A percentile compares a stretch with the other conserved stretches of the same genome.
Conservation (phyloP, 495 filamentous ascomycete species). For the Podospora appendiculata region DNA sequence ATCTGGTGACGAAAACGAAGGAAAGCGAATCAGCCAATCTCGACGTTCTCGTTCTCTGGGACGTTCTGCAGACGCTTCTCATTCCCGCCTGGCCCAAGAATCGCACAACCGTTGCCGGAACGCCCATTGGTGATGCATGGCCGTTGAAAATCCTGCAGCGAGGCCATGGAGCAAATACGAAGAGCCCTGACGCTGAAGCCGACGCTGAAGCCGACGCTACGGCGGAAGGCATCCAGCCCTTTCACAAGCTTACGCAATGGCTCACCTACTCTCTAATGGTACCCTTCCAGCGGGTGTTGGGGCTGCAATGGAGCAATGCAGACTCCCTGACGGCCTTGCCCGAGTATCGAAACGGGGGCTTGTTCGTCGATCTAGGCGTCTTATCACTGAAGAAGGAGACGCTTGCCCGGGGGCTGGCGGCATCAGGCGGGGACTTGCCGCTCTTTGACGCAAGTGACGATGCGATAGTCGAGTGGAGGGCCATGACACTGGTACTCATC, state of each 20-base stretch:
- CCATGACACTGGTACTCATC: slow-evolving; percentile 57
- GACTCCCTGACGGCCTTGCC: slow-evolving; percentile 60
- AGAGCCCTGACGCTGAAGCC: too few species aligned
- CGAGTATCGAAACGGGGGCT: slow-evolving; percentile 63
- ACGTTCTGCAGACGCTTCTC: slow-evolving; percentile 41
- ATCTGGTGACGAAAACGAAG: slow-evolving; percentile 26
- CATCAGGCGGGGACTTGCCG: slow-evolving; percentile 52
- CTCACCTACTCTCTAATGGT: slow-evolving; percentile 67
- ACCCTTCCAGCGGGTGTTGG: slow-evolving; percentile 56
- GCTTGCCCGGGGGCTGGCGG: slow-evolving; percentile 39
- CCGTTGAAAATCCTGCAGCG: slow-evolving; percentile 27
- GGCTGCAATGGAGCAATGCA: slow-evolving; percentile 54
- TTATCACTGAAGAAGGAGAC: slow-evolving; percentile 53
- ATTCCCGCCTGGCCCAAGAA: slow-evolving; percentile 48
- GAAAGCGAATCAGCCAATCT: slow-evolving; percentile 19
- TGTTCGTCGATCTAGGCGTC: slow-evolving; percentile 59
- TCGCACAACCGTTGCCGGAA: slow-evolving; percentile 42
- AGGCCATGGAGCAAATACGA: too few species aligned
- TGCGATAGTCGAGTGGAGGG: slow-evolving; percentile 66
- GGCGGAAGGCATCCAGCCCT: slow-evolving; percentile 4
- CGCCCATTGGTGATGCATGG: slow-evolving; percentile 53
- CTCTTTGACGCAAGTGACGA: slow-evolving; percentile 58
- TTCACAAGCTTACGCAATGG: slow-evolving; percentile 69
- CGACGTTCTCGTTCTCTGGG: slow-evolving; percentile 34
- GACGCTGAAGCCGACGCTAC: too few species aligned